phyloP scores from a whole-genome alignment of 257 asterid species.

The Mentha longifolia region DNA sequence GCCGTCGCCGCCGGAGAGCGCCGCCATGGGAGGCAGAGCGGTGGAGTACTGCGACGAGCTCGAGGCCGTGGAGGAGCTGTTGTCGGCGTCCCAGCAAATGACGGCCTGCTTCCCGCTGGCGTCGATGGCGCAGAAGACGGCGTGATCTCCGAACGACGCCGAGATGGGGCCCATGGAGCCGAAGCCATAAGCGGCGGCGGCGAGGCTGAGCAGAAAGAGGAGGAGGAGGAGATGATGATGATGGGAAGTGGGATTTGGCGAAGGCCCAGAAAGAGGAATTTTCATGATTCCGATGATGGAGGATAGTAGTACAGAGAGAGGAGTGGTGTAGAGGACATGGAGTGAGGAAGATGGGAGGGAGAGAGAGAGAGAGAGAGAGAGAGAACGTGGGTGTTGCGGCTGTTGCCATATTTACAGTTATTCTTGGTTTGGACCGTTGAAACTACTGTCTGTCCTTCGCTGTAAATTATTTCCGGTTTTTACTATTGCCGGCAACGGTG shows the following conservation, averaged over 20 bases:
- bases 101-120: conserved; percentile 92
- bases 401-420: conserved; percentile 48
- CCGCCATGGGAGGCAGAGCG: conserved; percentile 67
- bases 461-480: conserved; percentile 15
- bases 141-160: conserved; percentile 71
- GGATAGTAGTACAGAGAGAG: conserved; percentile 13
- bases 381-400: conserved; percentile 59
- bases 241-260: conserved; percentile 9
- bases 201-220: conserved; percentile 34
- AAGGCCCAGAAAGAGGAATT: conserved; percentile 19
- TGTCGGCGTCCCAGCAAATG: conserved; percentile 80
- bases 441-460: neutral
- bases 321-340: conserved; percentile 43
- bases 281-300: conserved; percentile 32
- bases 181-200: conserved; percentile 59
- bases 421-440: conserved; percentile 32
- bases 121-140: conserved; percentile 86
- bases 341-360: conserved; percentile 33
- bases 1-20: conserved; percentile 81
- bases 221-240: conserved; percentile 20
- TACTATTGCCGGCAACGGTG: neutral
- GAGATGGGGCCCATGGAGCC: conserved; percentile 90
- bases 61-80: conserved; percentile 41
- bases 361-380: conserved; percentile 35
- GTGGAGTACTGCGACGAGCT: conserved; percentile 44